Conservation (phyloP, 2,329 filamentous ascomycete genomes). For the Chrysosporium keratinophilum region DNA sequence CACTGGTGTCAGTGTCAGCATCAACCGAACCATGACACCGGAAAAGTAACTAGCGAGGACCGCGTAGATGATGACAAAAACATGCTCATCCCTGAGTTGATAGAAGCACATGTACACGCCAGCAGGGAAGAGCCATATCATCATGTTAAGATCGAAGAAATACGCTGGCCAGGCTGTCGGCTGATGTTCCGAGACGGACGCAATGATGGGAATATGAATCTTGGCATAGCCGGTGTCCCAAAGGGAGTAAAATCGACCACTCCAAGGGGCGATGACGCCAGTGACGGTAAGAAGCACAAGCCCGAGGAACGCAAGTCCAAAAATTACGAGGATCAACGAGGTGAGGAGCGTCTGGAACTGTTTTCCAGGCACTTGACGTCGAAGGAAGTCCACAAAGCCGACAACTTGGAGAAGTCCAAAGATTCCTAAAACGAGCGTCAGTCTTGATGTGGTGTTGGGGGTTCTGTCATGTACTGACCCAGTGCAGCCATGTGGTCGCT, state of each 20-base stretch:
- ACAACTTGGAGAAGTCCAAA: conserved; percentile 93
- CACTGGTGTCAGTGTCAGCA: conserved; percentile 92
- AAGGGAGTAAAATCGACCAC: conserved; percentile 95
- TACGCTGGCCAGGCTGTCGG: conserved; percentile 98
- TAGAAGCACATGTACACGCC: conserved; percentile 98
- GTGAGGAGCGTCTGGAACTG: conserved; percentile 89
- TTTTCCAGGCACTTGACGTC: conserved; percentile 75
- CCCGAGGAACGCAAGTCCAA: conserved; percentile 61
- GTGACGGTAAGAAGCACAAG: conserved; percentile 74
- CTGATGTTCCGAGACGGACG: conserved; percentile 98
- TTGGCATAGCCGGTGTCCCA: conserved; percentile 99
- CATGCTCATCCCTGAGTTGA: conserved; percentile 85
- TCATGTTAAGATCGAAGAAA: conserved; percentile 96
- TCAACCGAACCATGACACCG: conserved; percentile 97
- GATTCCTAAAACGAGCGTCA: conserved; percentile 52
- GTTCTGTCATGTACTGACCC: conserved; percentile 46
- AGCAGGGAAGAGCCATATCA: conserved; percentile 98
- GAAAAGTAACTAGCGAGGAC: conserved; percentile 96
- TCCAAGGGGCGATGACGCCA: conserved; percentile 93
- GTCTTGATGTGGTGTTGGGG: conserved; percentile 3
- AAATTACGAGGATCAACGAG: conserved; percentile 61
- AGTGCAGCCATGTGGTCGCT: conserved; percentile 98
- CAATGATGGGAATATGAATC: conserved; percentile 98
- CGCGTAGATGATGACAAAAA: conserved; percentile 96
- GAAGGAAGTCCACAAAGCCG: conserved; percentile 82